Base-by-base conservation (phyloP, 495 filamentous ascomycete genomes). In the Penicillium alfredii region DNA sequence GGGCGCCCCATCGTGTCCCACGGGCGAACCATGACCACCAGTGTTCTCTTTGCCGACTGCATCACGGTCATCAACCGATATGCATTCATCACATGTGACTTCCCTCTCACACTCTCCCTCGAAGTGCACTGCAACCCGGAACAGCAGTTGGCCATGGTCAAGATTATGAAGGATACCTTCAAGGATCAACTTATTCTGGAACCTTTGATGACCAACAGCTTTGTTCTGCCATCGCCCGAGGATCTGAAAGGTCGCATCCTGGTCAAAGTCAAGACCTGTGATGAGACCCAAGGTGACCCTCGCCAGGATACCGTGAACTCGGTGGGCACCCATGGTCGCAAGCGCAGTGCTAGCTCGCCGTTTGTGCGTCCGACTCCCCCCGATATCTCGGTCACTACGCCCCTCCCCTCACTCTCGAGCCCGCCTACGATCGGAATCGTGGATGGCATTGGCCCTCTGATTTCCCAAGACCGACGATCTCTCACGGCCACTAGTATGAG, bases 41-140 rank as follows among this genome's bases (percentile, higher is more conserved):
- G 82, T 45, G 84, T 97, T 30, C 74, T 83, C 3, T 96, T 98
- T 57, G 69, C 74, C 12, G 88, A 96, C 56, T 88, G 88, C 42
- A 85, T 98, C 58, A 81, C 81, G 12, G 88, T 89, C 38, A 90
- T 98, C 59, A 83, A 84, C 47, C 88, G 87, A 49, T 94, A 96
- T 52, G 90, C 92, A 9, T 98, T 98, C 51, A 67, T 76, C 29
- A 77, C 80, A 16, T 84, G 82, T 3, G 74, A 69, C 10, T 95
- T 88, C 42, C 92, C 92, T 6, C 72, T 98, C 6, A 93, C 89
- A 59, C 74, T 98, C 30, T 97, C 92, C 10, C 81, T 98, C 14
- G 92, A 98, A 52, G 89, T 98, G 11, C 92, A 95, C 55, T 98
- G 92, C 71, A 80, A 73, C 45, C 58, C 78, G 7, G 72, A 81